phyloP scores from a whole-genome alignment of 768 basidiomycete genomes.

The Lactarius akahatsu region DNA sequence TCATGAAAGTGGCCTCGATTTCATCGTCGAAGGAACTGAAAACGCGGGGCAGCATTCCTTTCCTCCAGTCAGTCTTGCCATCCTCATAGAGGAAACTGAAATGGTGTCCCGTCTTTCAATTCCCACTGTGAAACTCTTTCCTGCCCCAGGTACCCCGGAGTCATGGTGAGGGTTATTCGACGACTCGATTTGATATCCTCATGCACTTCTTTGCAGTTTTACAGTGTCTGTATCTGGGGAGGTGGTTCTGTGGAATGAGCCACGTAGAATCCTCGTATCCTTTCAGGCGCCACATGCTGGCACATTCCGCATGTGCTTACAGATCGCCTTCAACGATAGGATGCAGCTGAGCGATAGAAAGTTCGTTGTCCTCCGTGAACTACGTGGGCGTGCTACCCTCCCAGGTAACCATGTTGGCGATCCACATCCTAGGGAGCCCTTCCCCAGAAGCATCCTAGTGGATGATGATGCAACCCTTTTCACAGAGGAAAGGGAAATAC shows the following conservation, averaged over 20 bases:
- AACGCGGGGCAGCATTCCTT: not conserved
- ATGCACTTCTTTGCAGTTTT: slow-evolving; percentile 6
- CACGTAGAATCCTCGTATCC: slow-evolving; percentile 3
- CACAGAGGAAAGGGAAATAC: not conserved
- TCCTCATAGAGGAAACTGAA: not conserved
- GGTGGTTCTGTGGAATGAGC: not conserved
- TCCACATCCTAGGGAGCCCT: not conserved
- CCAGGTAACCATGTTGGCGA: not conserved
- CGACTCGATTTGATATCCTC: not conserved
- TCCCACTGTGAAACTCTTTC: not conserved
- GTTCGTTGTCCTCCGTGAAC: slow-evolving; percentile 10
- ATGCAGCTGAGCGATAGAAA: not conserved
- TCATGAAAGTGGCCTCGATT: slow-evolving; percentile 16
- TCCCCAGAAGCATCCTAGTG: not conserved
- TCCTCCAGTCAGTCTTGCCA: too few species aligned
- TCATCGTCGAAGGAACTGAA: slow-evolving; percentile 1
- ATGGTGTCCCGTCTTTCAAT: not conserved
- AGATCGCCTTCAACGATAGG: slow-evolving; percentile 8
- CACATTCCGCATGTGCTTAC: not conserved
- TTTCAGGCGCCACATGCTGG: slow-evolving; percentile 12
- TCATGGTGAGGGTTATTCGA: slow-evolving; percentile 5
- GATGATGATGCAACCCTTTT: not conserved
- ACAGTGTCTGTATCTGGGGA: not conserved
- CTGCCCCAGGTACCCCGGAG: not conserved
- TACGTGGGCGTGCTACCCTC: slow-evolving; percentile 3